phyloP scores from a whole-genome alignment of 176 grass and related monocot genomes.

The Lolium multiflorum region DNA sequence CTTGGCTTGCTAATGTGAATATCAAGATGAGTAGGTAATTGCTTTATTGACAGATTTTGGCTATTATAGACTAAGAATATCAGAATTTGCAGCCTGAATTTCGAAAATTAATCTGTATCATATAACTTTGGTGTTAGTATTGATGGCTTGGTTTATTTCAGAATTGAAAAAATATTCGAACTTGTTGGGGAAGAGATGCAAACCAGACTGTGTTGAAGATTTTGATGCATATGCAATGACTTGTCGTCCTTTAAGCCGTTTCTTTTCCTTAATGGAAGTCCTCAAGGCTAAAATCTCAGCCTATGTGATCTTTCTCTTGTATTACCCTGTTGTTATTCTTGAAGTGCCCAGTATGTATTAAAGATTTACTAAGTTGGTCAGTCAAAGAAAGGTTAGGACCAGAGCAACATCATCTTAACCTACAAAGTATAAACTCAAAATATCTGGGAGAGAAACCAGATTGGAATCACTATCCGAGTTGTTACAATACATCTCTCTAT shows the following conservation, averaged over 20 bases:
- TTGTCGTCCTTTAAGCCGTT: not conserved
- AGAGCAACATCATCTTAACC: not conserved
- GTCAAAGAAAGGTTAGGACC: not conserved
- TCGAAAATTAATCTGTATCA: not conserved
- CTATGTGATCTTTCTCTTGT: not conserved
- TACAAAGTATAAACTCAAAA: not conserved
- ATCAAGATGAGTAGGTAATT: slow-evolving; percentile 60
- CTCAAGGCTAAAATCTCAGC: not conserved
- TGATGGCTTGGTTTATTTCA: slow-evolving; percentile 33
- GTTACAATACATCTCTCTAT: not conserved
- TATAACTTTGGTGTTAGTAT: not conserved
- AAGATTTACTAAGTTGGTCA: not conserved
- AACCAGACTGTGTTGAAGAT: slow-evolving; percentile 51
- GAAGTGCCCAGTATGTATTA: not conserved
- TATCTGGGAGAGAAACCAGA: no score
- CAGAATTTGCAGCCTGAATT: not conserved
- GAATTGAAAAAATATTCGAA: slow-evolving; percentile 65
- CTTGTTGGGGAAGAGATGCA: slow-evolving; percentile 58
- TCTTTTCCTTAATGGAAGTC: not conserved
- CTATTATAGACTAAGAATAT: slow-evolving; percentile 22
- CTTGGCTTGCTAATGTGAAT: slow-evolving; percentile 69
- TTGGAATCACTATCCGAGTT: not conserved
- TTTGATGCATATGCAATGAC: not conserved
- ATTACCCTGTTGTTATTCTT: not conserved
- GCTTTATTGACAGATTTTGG: not conserved